Base-by-base conservation (phyloP, 164 flowering plant genomes). In the Liriodendron chinense region DNA sequence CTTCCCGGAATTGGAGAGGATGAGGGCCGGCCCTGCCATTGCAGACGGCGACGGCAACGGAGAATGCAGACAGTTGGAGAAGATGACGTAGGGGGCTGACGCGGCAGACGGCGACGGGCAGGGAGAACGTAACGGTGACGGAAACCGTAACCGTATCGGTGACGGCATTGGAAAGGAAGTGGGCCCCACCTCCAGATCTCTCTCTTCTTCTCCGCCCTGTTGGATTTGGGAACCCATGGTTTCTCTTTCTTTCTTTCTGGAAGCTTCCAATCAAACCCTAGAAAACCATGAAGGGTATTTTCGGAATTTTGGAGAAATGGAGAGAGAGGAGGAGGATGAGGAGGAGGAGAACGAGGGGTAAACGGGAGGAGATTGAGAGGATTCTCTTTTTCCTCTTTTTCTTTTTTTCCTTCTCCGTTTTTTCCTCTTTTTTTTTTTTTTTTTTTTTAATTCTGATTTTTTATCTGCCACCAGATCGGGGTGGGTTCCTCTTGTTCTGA, bases 1-100 rank as follows among this genome's bases (percentile, higher is more conserved):
- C 80, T 91, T 93, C 0, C 90, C 92, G 5, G 94, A 92, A 71
- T 83, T 84, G 91, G 97, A 0, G 89, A 13, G 86, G 83, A 22
- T 84, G 65, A 18, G 84, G 80, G 75, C 68, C 21, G 69, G 47
- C 34, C 68, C 62, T 12, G 43, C 43, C 43, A 34, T 34, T 6
- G 43, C 43, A 1, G 70, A 24, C 1, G 70, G 2, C 12, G 69
- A 65, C 34, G 62, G 43, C 9, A 49, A 26, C 47, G 70, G 71
- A 7, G 71, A 43, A 0, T 8, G 50, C 18, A 7, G 16, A 16
- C 16, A 53, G 16, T 16, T 53, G 59, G 59, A 88, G 0, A 89
- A 68, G 13, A 91, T 90, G 47, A 90, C 77, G 28, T 92, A 89
- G 4, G 98, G 96, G 9, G 34, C 47, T 12, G 62, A 6, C n/a